These are phyloP conservation scores for Fusarium oligoseptatum DNA, from an alignment of 2,329 filamentous ascomycete species.

Conservation along the genomic window DNA sequence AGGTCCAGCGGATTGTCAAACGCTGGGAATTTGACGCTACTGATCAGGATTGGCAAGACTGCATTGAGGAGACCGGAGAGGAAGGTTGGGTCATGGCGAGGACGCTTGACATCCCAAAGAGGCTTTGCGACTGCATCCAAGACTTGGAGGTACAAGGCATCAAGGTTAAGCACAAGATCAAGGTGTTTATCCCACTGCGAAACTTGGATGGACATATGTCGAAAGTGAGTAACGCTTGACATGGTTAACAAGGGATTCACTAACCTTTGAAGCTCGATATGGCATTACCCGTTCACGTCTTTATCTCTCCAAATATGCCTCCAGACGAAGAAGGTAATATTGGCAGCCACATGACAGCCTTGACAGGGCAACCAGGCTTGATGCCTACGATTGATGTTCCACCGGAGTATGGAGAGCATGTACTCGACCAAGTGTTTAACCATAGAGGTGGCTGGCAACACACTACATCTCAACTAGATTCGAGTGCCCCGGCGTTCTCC, in stretches of 20 bases:
- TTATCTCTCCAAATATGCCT: constrained; percentile 92
- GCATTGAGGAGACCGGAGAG: constrained; percentile 75
- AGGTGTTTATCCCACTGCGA: constrained; percentile 87
- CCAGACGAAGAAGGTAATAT: constrained; percentile 88
- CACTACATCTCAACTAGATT: constrained; percentile 73
- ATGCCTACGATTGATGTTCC: constrained; percentile 77
- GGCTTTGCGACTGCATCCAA: constrained; percentile 84
- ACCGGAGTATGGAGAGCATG: constrained; percentile 89
- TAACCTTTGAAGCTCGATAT: constrained; percentile 74
- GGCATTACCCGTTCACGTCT: constrained; percentile 88
- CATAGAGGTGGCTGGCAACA: constrained; percentile 87
- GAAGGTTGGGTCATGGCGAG: constrained; percentile 74
- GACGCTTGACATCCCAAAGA: constrained; percentile 79
- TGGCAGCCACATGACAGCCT: constrained; percentile 67
- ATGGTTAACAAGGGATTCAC: background rate
- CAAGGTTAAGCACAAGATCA: constrained; percentile 91
- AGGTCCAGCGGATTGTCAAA: constrained; percentile 72
- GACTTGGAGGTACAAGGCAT: constrained; percentile 89
- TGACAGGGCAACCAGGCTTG: constrained; percentile 56
- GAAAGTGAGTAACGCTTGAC: constrained; percentile 65
- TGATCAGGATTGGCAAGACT: constrained; percentile 74
- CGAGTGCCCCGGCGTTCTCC: constrained; percentile 79
- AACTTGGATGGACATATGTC: constrained; percentile 96
- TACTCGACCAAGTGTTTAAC: constrained; percentile 91
- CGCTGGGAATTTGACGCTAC: constrained; percentile 67